phyloP scores from a whole-genome alignment of 495 filamentous ascomycete species.

The Amniculicola lignicola region DNA sequence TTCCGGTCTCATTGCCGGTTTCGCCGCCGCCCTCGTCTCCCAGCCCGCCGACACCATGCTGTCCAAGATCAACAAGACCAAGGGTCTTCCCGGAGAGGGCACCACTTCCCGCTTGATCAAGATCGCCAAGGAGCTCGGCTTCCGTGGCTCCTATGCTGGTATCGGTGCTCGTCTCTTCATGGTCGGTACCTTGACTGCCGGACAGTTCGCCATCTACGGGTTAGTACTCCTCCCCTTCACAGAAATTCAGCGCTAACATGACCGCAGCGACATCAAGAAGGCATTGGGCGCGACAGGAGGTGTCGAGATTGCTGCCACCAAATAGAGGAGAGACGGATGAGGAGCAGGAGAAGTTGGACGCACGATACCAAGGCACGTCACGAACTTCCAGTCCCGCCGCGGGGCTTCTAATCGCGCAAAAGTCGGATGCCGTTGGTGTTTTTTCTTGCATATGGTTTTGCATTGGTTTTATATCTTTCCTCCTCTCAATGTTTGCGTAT shows the following conservation, averaged over 20 bases:
- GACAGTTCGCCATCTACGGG: constrained; percentile 62
- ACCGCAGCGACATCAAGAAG: constrained; percentile 8
- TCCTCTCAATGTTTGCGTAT: too few species aligned
- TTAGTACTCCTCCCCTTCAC: too few species aligned
- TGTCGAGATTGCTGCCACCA: not conserved
- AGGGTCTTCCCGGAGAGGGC: constrained; percentile 90
- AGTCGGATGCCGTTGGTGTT: too few species aligned
- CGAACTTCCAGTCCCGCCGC: too few species aligned
- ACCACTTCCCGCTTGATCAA: constrained; percentile 88
- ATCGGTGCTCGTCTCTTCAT: constrained; percentile 92
- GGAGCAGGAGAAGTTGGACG: too few species aligned
- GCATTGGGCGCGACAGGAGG: not conserved
- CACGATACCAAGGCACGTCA: too few species aligned
- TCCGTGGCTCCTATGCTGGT: constrained; percentile 84
- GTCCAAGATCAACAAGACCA: constrained; percentile 99
- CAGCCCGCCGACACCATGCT: constrained; percentile 99
- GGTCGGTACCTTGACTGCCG: constrained; percentile 76
- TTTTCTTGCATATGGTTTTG: too few species aligned
- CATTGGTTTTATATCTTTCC: too few species aligned
- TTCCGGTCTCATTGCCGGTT: constrained; percentile 93
- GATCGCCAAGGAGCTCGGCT: constrained; percentile 90
- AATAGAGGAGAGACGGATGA: too few species aligned
- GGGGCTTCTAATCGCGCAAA: too few species aligned
- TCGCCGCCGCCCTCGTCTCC: constrained; percentile 92
- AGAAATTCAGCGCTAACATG: not conserved